Conservation (phyloP, 2,329 filamentous ascomycete genomes). For the Pyricularia sp. region DNA sequence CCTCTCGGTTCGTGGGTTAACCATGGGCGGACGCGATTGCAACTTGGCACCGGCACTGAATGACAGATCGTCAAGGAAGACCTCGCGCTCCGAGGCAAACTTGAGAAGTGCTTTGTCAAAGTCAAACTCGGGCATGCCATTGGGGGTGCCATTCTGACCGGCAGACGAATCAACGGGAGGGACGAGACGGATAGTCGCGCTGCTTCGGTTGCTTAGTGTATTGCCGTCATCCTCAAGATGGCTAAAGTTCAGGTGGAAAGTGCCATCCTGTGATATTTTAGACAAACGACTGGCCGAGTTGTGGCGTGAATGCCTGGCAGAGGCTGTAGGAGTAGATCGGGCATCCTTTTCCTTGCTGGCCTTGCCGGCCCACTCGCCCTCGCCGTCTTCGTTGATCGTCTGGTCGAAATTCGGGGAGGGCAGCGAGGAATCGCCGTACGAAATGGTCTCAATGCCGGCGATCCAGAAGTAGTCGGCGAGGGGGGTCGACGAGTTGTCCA, state of each 20-base stretch:
- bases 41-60: constrained; percentile 78
- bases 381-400: constrained; percentile 55
- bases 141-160: constrained; percentile 3
- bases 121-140: constrained; percentile 58
- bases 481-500: constrained; percentile 53
- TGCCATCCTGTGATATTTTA: constrained; percentile 32
- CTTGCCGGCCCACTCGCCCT: constrained; percentile 35
- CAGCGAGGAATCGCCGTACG: constrained; percentile 47
- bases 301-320: constrained; percentile 50
- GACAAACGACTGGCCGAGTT: constrained; percentile 51
- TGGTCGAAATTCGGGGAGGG: constrained; percentile 37
- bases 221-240: constrained; percentile 44
- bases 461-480: constrained; percentile 72
- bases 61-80: constrained; percentile 84
- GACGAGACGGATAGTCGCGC: constrained; percentile 48
- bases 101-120: constrained; percentile 91
- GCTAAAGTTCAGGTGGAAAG: constrained; percentile 37
- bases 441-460: constrained; percentile 58
- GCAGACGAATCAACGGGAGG: constrained; percentile 9
- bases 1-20: constrained; percentile 72
- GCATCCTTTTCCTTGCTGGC: constrained; percentile 7
- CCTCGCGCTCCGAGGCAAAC: constrained; percentile 91
- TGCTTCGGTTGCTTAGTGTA: constrained; percentile 55
- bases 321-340: constrained; percentile 12
- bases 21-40: constrained; percentile 59